Percentiles rank a stretch among this genome's conserved stretches.
phyloP scores from a whole-genome alignment of 2,329 filamentous ascomycete species.

The Cadophora gregata region DNA sequence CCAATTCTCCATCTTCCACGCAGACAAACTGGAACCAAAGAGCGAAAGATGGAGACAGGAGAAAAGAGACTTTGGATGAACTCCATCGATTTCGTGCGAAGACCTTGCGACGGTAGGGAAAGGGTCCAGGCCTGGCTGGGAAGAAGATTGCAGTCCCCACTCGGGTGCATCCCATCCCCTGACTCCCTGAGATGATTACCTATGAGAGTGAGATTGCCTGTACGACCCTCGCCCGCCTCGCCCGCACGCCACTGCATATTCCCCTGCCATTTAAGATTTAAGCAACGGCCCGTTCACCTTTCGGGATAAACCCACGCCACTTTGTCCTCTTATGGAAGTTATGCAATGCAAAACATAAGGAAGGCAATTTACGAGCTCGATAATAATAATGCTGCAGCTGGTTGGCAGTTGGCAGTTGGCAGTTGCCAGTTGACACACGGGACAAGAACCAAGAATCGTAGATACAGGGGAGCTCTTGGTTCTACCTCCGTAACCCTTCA shows the following conservation, averaged over 20 bases:
- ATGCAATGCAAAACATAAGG: background rate
- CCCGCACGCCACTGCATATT: background rate
- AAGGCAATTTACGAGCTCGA: background rate
- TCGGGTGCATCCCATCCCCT: too few relatives aligned
- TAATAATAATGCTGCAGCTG: background rate
- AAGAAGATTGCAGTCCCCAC: constrained; percentile 3
- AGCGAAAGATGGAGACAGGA: background rate
- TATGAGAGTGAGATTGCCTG: too few relatives aligned
- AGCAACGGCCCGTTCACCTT: background rate
- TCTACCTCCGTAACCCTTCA: background rate
- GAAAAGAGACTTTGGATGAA: background rate
- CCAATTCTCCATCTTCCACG: background rate
- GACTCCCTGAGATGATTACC: too few relatives aligned
- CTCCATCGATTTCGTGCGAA: background rate
- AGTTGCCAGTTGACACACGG: too few relatives aligned
- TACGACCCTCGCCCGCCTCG: background rate
- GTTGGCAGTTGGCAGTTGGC: background rate
- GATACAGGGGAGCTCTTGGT: background rate
- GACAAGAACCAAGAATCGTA: background rate
- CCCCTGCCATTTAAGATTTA: background rate
- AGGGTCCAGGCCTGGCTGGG: background rate
- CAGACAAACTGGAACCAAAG: background rate
- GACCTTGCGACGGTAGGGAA: too few relatives aligned
- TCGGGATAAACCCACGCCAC: background rate
- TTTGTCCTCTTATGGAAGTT: background rate